phyloP scores from a whole-genome alignment of 768 basidiomycete species.

The Suillus plorans region DNA sequence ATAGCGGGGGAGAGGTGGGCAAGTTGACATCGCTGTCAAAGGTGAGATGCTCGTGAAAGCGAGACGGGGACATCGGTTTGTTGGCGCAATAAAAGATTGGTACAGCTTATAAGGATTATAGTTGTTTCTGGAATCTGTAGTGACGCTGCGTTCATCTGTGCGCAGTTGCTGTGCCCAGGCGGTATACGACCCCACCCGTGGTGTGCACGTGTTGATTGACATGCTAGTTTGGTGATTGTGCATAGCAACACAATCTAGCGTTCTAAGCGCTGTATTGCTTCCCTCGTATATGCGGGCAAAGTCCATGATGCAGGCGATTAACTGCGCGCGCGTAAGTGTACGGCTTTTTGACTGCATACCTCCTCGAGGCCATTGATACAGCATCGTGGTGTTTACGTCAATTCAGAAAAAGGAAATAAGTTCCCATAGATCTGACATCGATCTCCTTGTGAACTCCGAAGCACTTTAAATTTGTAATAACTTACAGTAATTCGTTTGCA shows the following conservation, averaged over 20 bases:
- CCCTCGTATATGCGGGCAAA: not conserved
- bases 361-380: not conserved
- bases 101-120: conserved; percentile 6
- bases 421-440: conserved; percentile 7
- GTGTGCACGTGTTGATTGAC: conserved; percentile 16
- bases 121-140: conserved; percentile 2
- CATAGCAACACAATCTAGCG: not conserved
- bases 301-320: not conserved
- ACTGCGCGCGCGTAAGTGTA: not conserved
- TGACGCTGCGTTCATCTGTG: conserved; percentile 8
- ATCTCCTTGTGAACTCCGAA: not conserved
- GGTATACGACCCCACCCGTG: conserved; percentile 17
- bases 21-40: conserved; percentile 14
- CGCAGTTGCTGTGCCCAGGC: conserved; percentile 5
- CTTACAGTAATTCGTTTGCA: conserved; percentile 1
- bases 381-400: not conserved
- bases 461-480: conserved; percentile 4
- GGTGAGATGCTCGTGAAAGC: conserved; percentile 31
- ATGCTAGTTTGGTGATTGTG: conserved; percentile 6
- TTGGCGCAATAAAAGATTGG: conserved; percentile 8
- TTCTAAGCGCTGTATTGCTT: not conserved
- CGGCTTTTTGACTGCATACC: conserved; percentile 1
- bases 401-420: conserved; percentile 6
- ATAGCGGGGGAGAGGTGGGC: conserved; percentile 9
- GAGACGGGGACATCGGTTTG: conserved; percentile 26